These are phyloP conservation scores for Eucalyptus regnans DNA, from an alignment of 345 rosid genomes.

Conservation along the genomic window DNA sequence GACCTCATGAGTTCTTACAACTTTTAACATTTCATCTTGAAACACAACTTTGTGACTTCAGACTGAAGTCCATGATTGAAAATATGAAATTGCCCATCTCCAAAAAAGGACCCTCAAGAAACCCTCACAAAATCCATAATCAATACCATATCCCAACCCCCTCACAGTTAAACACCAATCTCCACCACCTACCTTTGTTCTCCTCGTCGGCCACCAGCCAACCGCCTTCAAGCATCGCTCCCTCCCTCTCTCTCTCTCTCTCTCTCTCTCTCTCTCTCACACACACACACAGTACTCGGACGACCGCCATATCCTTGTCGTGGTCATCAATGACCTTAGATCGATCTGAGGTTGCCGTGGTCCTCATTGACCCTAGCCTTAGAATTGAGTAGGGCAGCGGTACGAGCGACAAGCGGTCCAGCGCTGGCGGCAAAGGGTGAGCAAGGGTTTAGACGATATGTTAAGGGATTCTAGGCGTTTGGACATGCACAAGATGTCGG, in stretches of 20 bases:
- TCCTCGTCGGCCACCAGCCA: not conserved
- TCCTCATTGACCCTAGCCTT: not conserved
- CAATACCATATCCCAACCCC: not conserved
- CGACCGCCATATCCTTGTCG: not conserved
- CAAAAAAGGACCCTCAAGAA: not conserved
- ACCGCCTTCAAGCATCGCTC: not conserved
- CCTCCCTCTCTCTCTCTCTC: not conserved
- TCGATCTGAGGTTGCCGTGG: not conserved
- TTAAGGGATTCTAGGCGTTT: not conserved
- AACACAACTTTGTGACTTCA: not conserved
- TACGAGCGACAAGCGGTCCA: not conserved
- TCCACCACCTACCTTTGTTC: not conserved
- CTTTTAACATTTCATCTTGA: not conserved
- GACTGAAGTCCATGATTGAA: not conserved
- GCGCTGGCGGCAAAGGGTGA: not conserved
- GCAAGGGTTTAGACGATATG: not conserved
- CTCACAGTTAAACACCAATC: not conserved
- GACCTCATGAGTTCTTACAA: accelerated
- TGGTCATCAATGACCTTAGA: not conserved
- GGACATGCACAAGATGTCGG: not conserved
- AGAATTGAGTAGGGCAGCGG: not conserved
- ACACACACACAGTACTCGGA: not conserved
- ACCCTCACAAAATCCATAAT: not conserved
- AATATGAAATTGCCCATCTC: not conserved
- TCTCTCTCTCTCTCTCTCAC: accelerated